A percentile compares a stretch with the other conserved stretches of the same genome.
These are phyloP conservation scores for Geotrichum ghanense DNA, from an alignment of 805 yeast species.

Conservation along the genomic window DNA sequence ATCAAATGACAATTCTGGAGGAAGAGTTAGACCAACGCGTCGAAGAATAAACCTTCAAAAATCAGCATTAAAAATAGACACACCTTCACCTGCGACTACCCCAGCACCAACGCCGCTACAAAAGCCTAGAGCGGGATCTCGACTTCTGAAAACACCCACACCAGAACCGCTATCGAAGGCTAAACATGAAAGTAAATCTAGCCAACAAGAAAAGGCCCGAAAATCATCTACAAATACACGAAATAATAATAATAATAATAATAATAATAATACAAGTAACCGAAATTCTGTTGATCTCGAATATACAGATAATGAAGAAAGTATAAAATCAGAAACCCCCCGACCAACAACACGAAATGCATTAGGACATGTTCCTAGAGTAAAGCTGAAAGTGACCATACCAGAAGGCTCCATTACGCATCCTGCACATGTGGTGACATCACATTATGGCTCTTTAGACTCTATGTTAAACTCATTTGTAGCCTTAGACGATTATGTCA, in stretches of 20 bases:
- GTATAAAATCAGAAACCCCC: background rate
- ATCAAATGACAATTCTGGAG: constrained; percentile 16
- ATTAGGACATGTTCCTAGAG: background rate
- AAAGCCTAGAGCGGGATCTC: background rate
- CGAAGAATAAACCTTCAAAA: constrained; percentile 17
- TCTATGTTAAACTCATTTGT: constrained; percentile 44
- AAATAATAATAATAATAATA: no score
- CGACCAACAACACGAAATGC: background rate
- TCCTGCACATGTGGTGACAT: constrained; percentile 43
- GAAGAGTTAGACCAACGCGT: constrained; percentile 22
- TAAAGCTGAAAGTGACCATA: background rate
- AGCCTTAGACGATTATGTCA: constrained; percentile 49
- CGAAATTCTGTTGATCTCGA: background rate
- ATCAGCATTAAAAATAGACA: background rate
- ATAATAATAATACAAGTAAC: background rate
- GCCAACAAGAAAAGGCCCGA: background rate
- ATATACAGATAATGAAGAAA: background rate
- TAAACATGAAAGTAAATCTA: background rate
- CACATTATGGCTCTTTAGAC: constrained; percentile 32
- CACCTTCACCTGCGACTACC: background rate
- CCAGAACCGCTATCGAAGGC: background rate
- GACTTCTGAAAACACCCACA: background rate
- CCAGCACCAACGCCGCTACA: background rate
- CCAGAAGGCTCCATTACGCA: constrained; percentile 33
- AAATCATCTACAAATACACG: background rate